Evolutionary conservation across 78 protist genomes (phyloP), one percentile per base, ranked within the genome.

Genomic region (Carpediemonas membranifera): DNA sequence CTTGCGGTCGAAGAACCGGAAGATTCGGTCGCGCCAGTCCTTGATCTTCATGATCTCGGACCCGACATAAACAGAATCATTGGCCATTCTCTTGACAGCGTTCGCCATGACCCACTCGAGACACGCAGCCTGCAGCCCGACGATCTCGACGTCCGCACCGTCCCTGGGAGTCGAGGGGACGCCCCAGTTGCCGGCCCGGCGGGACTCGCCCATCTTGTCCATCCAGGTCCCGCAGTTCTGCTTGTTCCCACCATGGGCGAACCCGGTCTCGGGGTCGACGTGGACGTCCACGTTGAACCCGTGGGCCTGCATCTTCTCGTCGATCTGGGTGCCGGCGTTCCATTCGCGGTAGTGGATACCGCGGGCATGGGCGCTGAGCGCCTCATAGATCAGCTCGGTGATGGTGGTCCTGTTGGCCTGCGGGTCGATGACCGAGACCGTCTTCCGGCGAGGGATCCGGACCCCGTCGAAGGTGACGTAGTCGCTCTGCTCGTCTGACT

Each of bases 141-240:
- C 52, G 9, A 88, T 72, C 78, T 91, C 96, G 33, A 91, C 58
- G 31, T 83, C 86, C 24, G 91, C 85, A 5, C 96, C 96, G 62
- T 89, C 94, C 11, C 96, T 53, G 30, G 96, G 91, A 2, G 94
- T 91, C 0, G 90, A 89, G 0, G 94, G 94, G 15, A 53, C 53
- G 18, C 96, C 94, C 57, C 24, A 56, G 43, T 68, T 86, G 39
- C 67, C 55, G 13, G 80, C 74, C 30, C 21, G 30, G 2, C 35
- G 31, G 69, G 47, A 39, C 0, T 50, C 59, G 37, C 96, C 96
- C 92, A 89, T 87, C 79, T 91, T 91, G 79, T 91, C 96, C 90
- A 84, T 87, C 96, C 96, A 91, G n/a, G 94, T 89, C 2, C 94
- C 94, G 43, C 89, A 78, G 58, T 91, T 91, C 55, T 3, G 25